Base-by-base conservation (phyloP, 768 basidiomycete species). In the Mycena venus region DNA sequence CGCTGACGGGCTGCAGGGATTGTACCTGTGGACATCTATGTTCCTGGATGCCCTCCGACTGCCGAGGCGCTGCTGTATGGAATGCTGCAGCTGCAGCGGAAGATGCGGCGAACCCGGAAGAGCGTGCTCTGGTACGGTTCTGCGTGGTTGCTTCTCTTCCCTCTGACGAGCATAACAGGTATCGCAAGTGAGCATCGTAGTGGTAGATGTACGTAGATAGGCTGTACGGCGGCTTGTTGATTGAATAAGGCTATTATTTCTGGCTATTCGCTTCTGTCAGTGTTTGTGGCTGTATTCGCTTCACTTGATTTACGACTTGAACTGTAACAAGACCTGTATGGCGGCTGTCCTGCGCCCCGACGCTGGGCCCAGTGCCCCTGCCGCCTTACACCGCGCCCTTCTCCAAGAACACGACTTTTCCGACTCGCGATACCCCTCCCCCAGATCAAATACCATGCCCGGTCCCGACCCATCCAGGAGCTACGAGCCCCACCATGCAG, bases 51-150 rank as follows among this genome's bases (percentile, higher is more conserved):
- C 83, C 95, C 94, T 25, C 95, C 94, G 11, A 96, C 95, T 4
- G 98, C 98, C n/a, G 98, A 99, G 84, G 98, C 98, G 17, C 89
- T 99, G 47, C 88, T 99, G 74, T 98, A 97, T 79, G 97, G 97
- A 61, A 96, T 98, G 96, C 90, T 99, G 56, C 97, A 99, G 83
- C 90, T 99, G 61, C 97, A 98, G 84, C 92, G 97, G 69, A 99
- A 99, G 89, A 98, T 98, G 95, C 87, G 96, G 79, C 89, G 92
- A 80, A 95, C 91, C 85, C 88, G 97, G 80, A 95, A 95, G 85
- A 91, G 92, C 53, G 94, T 97, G 15, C 86, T 96, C 62, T 99
- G 97, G 97, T 97, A 80, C 80, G 86, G 81, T 32, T 21, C 47
- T 27, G 8, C 2, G 21, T 34, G 68, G 42, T 73, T n/a, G n/a